Conservation (phyloP, 169 alveolate species). For the Haemoproteus tartakovskyi region DNA sequence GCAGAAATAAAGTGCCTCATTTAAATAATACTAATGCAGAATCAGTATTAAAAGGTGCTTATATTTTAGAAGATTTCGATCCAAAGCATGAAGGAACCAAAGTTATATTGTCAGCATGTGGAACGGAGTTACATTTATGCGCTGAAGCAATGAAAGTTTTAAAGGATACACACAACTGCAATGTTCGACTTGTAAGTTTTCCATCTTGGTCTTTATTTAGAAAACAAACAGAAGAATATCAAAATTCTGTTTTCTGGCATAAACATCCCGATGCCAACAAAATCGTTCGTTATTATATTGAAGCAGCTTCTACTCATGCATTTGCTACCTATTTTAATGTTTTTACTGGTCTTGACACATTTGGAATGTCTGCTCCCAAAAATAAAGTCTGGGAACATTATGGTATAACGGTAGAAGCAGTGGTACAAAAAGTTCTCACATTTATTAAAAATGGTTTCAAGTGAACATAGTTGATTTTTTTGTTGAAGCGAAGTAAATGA, state of each 20-base stretch:
- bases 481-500: not conserved
- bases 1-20: constrained; percentile 70
- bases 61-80: constrained; percentile 69
- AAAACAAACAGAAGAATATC: constrained; percentile 70
- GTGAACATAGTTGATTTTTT: not conserved
- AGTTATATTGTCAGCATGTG: constrained; percentile 73
- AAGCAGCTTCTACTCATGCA: constrained; percentile 66
- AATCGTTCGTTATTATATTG: constrained; percentile 49
- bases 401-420: constrained; percentile 38
- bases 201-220: constrained; percentile 80
- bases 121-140: constrained; percentile 75
- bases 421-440: constrained; percentile 27
- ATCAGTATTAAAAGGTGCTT: constrained; percentile 76
- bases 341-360: constrained; percentile 43
- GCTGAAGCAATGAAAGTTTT: constrained; percentile 70
- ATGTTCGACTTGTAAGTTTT: constrained; percentile 79
- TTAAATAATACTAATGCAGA: constrained; percentile 68
- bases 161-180: constrained; percentile 46
- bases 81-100: constrained; percentile 19
- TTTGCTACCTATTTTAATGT: constrained; percentile 65
- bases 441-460: constrained; percentile 4
- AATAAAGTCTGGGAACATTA: constrained; percentile 61
- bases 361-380: constrained; percentile 69
- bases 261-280: constrained; percentile 7
- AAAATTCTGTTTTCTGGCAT: constrained; percentile 57